Evolutionary conservation across 768 basidiomycete species (phyloP).

Genomic region (Leccinum arenicola): DNA sequence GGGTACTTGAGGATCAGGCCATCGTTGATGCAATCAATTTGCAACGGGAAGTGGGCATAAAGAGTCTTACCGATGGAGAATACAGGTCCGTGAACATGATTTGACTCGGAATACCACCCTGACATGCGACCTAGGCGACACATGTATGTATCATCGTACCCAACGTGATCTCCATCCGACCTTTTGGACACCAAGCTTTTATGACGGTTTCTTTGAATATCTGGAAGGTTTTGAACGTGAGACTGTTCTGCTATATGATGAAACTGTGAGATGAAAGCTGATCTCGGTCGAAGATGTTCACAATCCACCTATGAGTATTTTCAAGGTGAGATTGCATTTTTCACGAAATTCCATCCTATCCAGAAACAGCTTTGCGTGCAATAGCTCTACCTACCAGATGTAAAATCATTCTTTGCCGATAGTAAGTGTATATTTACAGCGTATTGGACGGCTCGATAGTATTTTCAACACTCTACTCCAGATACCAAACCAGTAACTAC

Average conservation of each 20-base stretch:
- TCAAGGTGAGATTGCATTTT: slow-evolving; percentile 16
- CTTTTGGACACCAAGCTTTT: slow-evolving; percentile 18
- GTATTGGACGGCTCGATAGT: not conserved
- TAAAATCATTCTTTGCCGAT: slow-evolving; percentile 18
- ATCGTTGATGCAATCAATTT: not conserved
- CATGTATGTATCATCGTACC: slow-evolving; percentile 15
- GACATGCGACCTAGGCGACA: slow-evolving; percentile 20
- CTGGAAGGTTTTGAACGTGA: slow-evolving; percentile 27
- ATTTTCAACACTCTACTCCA: not conserved
- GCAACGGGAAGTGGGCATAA: not conserved
- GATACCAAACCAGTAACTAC: slow-evolving; percentile 22
- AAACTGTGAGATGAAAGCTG: not conserved
- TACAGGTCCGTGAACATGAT: not conserved
- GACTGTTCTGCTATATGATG: not conserved
- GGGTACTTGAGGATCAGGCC: not conserved
- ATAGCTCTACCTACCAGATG: slow-evolving; percentile 27
- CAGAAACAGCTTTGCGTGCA: not conserved
- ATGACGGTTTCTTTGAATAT: slow-evolving; percentile 27
- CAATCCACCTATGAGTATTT: slow-evolving; percentile 26
- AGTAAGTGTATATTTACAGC: slow-evolving; percentile 7
- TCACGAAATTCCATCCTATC: too few relatives aligned
- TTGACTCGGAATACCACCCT: not conserved
- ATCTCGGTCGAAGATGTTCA: slow-evolving; percentile 15
- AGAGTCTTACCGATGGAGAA: not conserved
- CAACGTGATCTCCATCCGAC: not conserved